Conservation (phyloP, 2,329 filamentous ascomycete species). For the Pseudogymnoascus sp. region DNA sequence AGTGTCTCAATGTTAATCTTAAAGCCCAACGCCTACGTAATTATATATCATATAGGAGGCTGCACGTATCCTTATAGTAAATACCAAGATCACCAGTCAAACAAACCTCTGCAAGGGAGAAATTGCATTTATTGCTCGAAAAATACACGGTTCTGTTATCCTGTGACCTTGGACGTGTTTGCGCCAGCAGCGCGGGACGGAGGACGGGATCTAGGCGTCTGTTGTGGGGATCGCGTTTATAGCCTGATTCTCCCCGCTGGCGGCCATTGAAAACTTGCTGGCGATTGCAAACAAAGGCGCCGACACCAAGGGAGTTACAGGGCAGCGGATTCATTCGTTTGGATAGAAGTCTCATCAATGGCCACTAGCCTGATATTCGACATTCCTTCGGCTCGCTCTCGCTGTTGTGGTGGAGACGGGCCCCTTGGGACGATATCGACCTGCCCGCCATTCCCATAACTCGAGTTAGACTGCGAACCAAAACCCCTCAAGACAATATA, state of each 20-base stretch:
- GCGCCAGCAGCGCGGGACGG: slow-evolving; percentile 1
- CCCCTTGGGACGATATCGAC: slow-evolving; percentile 4
- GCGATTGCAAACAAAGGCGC: background rate
- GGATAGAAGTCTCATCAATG: slow-evolving; percentile 4
- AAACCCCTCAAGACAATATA: background rate
- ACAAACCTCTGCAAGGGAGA: background rate
- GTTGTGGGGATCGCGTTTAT: background rate
- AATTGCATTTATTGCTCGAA: background rate
- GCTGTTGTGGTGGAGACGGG: slow-evolving; percentile 7
- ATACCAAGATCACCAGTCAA: background rate
- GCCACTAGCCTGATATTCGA: background rate
- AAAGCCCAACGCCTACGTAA: background rate
- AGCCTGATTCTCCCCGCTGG: slow-evolving; percentile 3
- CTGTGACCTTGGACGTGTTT: background rate
- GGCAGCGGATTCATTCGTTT: background rate
- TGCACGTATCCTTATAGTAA: background rate
- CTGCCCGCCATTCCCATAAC: slow-evolving; percentile 4
- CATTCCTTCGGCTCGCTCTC: slow-evolving; percentile 6
- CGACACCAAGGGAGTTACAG: background rate
- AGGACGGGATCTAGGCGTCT: slow-evolving; percentile 6
- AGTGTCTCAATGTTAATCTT: slow-evolving; percentile 10
- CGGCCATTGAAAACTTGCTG: slow-evolving; percentile 1
- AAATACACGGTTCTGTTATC: background rate
- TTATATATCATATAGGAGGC: slow-evolving; percentile 4
- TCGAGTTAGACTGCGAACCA: background rate